Evolutionary conservation across 805 yeast genomes (phyloP), one percentile per base, ranked within the genome.

Genomic region (Ogataea dorogensis): DNA sequence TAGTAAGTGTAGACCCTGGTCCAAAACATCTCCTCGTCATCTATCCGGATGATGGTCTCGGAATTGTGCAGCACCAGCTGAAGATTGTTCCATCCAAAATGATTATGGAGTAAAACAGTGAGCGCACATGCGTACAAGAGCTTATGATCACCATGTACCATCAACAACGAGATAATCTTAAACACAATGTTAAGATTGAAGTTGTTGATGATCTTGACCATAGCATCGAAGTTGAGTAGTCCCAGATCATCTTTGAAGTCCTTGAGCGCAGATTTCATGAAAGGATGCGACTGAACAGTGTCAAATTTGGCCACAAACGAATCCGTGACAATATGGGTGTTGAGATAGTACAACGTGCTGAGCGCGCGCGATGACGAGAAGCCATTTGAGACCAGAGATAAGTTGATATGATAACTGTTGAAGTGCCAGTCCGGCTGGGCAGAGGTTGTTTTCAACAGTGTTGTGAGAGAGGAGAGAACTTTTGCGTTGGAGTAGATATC

Each of bases 1-100:
- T 59, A 61, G 22, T 50, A 46, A 2, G 33, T 20, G 28, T 50
- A 47, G 16, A 58, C 58, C 20, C 57, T 47, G 22, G 46, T 43
- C 55, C 61, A 61, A 29, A 61, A 59, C 19, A 45, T 36, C 6
- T 53, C 58, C 10, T 43, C 54, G 22, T 55, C 56, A 18, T 49
- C 51, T 11, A 47, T 40, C 31, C 31, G 44, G 28, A 44, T 46
- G 31, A 32, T 33, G 16, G 36, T 45, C 31, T 21, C 51, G 23
- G 30, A 19, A 27, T 36, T 45, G 36, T 46, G 46, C 5, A 56
- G 29, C 4, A 56, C 47, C 20, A 53, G 36, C 29, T 59, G 63
- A n/a, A 61, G 33, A 36, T 44, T 56, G 32, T 53, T 55, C 63
- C 63, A 75, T 2, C 80, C 80, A 53, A 68, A 73, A 53, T 75